These are phyloP conservation scores for Elaeis guineensis DNA, from an alignment of 176 grass and related monocot species.

Conservation along the genomic window DNA sequence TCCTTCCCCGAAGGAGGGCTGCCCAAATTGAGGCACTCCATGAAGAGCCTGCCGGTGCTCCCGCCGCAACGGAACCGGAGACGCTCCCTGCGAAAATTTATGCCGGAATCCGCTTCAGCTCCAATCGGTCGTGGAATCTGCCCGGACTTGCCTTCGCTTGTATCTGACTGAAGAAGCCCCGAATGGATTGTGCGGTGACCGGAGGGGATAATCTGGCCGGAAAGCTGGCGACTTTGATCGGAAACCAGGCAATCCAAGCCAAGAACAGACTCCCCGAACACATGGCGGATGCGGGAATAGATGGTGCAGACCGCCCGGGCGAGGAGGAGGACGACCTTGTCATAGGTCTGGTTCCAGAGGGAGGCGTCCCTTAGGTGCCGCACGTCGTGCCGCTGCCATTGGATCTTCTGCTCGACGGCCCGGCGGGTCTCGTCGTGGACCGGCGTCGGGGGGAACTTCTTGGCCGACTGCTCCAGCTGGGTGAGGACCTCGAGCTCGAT, in stretches of 20 bases:
- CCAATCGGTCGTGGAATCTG: slow-evolving; percentile 24
- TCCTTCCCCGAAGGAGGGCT: slow-evolving; percentile 36
- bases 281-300: slow-evolving; percentile 54
- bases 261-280: slow-evolving; percentile 63
- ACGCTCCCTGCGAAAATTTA: not conserved
- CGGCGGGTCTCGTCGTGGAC: slow-evolving; percentile 55
- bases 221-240: slow-evolving; percentile 32
- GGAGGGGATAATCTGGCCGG: slow-evolving; percentile 15
- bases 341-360: slow-evolving; percentile 83
- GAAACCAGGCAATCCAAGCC: slow-evolving; percentile 38
- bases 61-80: slow-evolving; percentile 45
- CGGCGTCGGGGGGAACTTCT: slow-evolving; percentile 35
- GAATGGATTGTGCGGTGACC: slow-evolving; percentile 15
- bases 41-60: slow-evolving; percentile 59
- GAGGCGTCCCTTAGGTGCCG: slow-evolving; percentile 61
- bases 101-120: not conserved
- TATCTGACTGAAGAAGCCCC: slow-evolving; percentile 23
- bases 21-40: slow-evolving; percentile 78
- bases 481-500: slow-evolving; percentile 63
- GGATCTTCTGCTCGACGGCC: slow-evolving; percentile 58
- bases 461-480: slow-evolving; percentile 63
- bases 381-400: slow-evolving; percentile 65
- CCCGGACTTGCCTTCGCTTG: slow-evolving; percentile 22
- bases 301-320: slow-evolving; percentile 64
- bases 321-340: slow-evolving; percentile 73